Percentiles rank a stretch among this genome's conserved stretches.
Evolutionary conservation across 139 green algal genomes (phyloP).

Genomic region (Yamagishiella unicocca): DNA sequence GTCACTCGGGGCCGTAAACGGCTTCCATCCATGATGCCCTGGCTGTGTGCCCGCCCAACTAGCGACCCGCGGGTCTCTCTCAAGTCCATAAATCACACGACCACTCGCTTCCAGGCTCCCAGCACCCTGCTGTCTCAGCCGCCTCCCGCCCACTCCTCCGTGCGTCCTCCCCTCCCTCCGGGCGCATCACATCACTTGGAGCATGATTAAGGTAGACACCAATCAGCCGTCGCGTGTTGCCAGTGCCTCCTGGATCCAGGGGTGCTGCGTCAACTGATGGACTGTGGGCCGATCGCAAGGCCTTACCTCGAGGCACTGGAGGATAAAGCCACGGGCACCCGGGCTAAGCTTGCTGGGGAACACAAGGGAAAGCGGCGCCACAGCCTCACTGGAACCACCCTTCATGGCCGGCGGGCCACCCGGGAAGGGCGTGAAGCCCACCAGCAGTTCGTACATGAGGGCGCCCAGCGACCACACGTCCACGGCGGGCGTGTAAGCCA

Average conservation of each 20-base stretch:
- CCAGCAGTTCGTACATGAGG: constrained; percentile 68
- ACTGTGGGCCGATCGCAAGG: constrained; percentile 49
- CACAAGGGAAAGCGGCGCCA: neutral
- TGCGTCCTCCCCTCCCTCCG: too few relatives aligned
- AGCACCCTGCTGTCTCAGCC: neutral
- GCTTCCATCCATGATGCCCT: too few relatives aligned
- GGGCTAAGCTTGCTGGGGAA: constrained; percentile 37
- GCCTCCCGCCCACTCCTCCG: neutral
- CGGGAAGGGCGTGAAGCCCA: constrained; percentile 40
- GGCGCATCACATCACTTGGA: neutral
- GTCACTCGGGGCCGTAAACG: too few relatives aligned
- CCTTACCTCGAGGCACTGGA: constrained; percentile 37
- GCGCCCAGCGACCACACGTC: constrained; percentile 63
- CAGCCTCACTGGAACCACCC: neutral
- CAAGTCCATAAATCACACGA: neutral
- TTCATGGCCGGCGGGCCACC: neutral
- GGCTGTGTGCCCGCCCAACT: too few relatives aligned
- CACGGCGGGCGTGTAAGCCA: constrained; percentile 58
- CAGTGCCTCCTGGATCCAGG: constrained; percentile 48
- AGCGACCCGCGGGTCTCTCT: too few relatives aligned
- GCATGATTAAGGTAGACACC: neutral
- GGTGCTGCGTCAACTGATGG: constrained; percentile 52
- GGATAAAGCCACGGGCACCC: constrained; percentile 34
- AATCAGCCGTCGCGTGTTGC: neutral
- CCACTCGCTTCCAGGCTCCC: neutral